Evolutionary conservation across 2,329 filamentous ascomycete genomes (phyloP).

Genomic region (Aspergillus flavus): DNA sequence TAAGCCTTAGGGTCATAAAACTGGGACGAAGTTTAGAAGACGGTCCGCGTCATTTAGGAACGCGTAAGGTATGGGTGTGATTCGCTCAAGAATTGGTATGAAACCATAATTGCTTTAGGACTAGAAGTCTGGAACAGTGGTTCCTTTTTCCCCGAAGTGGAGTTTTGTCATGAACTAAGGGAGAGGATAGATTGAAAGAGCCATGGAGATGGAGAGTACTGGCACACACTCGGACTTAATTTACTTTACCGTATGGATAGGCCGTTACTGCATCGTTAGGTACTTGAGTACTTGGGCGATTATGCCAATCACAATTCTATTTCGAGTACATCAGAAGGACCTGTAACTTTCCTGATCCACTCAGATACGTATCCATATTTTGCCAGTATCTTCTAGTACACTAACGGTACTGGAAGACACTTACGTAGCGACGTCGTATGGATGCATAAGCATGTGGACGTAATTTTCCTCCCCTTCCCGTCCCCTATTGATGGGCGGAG

Average conservation of each 20-base stretch:
- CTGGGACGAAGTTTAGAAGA: not conserved
- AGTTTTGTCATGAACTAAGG: not conserved
- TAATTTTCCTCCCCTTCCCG: constrained; percentile 4
- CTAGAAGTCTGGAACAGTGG: not conserved
- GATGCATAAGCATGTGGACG: not conserved
- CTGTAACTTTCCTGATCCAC: not conserved
- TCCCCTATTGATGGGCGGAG: not conserved
- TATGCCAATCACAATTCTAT: not conserved
- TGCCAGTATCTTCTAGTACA: not conserved
- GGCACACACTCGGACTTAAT: not conserved
- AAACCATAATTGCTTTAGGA: not conserved
- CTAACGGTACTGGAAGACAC: not conserved
- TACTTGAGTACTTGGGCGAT: not conserved
- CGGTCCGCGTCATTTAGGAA: not conserved
- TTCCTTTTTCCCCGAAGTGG: not conserved
- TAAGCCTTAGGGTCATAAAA: not conserved
- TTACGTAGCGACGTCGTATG: not conserved
- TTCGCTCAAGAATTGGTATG: not conserved
- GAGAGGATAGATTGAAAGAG: not conserved
- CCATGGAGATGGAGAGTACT: not conserved
- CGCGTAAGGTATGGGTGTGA: not conserved
- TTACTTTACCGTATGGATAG: not conserved
- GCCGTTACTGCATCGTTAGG: not conserved
- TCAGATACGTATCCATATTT: not conserved
- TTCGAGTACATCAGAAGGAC: not conserved